phyloP scores from a whole-genome alignment of 768 basidiomycete genomes.

The Xerocomellus intermedius region DNA sequence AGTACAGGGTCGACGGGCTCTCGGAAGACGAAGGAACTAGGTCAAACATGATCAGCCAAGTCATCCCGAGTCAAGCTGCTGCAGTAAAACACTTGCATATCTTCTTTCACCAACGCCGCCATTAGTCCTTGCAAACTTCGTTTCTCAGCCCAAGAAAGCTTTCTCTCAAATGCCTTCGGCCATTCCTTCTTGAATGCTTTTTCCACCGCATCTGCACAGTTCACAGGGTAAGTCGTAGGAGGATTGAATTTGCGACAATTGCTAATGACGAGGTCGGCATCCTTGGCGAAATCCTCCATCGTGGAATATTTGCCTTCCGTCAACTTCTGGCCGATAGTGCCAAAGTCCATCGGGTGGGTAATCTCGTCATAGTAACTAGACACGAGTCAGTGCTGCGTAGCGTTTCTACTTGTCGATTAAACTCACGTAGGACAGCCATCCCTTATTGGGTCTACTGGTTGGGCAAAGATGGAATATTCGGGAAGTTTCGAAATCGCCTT shows the following conservation, averaged over 20 bases:
- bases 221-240: constrained; percentile 67
- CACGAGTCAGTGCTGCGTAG: not conserved
- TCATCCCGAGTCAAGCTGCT: not conserved
- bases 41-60: not conserved
- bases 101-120: constrained; percentile 66
- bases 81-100: constrained; percentile 45
- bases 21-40: constrained; percentile 73
- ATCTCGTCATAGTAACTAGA: constrained; percentile 90
- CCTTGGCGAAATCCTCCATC: constrained; percentile 80
- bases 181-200: constrained; percentile 82
- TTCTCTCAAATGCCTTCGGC: constrained; percentile 70
- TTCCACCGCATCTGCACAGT: constrained; percentile 74
- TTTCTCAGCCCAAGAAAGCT: constrained; percentile 77
- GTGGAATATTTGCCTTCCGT: constrained; percentile 64
- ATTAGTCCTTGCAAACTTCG: constrained; percentile 70
- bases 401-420: not conserved
- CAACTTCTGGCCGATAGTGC: constrained; percentile 73
- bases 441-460: constrained; percentile 77
- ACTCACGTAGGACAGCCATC: constrained; percentile 92
- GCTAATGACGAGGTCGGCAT: constrained; percentile 77
- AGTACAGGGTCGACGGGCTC: constrained; percentile 87
- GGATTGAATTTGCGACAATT: constrained; percentile 96
- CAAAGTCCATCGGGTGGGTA: constrained; percentile 89
- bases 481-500: constrained; percentile 57
- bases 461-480: constrained; percentile 70